Evolutionary conservation across 129 eudicot species (phyloP).

Genomic region (Glebionis coronaria): DNA sequence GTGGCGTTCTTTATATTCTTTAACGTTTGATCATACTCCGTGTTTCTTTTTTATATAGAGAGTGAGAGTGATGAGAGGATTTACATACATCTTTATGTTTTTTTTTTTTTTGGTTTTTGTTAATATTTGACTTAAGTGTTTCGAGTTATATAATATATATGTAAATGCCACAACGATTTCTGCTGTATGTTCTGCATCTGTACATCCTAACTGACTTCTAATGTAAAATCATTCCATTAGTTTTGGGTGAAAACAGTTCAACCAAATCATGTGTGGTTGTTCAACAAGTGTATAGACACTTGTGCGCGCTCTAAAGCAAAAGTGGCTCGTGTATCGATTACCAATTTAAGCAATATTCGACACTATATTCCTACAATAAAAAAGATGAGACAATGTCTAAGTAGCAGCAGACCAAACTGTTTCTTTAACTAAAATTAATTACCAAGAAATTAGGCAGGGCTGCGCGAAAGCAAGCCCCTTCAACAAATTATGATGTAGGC

Average conservation of each 20-base stretch:
- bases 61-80: conserved; percentile 37
- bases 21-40: conserved; percentile 4
- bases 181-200: not conserved
- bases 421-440: too few relatives aligned
- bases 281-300: too few relatives aligned
- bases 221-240: not conserved
- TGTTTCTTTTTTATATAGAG: conserved; percentile 18
- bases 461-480: too few relatives aligned
- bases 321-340: too few relatives aligned
- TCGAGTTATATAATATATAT: conserved; percentile 17
- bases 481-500: too few relatives aligned
- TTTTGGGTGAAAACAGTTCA: not conserved
- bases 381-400: too few relatives aligned
- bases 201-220: not conserved
- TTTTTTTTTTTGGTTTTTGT: conserved; percentile 14
- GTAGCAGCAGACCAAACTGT: too few relatives aligned
- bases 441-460: too few relatives aligned
- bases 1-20: conserved; percentile 8
- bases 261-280: not conserved
- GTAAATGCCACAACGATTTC: conserved; percentile 20
- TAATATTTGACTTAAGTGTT: conserved; percentile 27
- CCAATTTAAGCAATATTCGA: too few relatives aligned
- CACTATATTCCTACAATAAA: too few relatives aligned
- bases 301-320: too few relatives aligned
- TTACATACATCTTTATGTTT: conserved; percentile 21